Evolutionary conservation across 495 filamentous ascomycete species (phyloP).

Genomic region (Aspergillus cavernicola): DNA sequence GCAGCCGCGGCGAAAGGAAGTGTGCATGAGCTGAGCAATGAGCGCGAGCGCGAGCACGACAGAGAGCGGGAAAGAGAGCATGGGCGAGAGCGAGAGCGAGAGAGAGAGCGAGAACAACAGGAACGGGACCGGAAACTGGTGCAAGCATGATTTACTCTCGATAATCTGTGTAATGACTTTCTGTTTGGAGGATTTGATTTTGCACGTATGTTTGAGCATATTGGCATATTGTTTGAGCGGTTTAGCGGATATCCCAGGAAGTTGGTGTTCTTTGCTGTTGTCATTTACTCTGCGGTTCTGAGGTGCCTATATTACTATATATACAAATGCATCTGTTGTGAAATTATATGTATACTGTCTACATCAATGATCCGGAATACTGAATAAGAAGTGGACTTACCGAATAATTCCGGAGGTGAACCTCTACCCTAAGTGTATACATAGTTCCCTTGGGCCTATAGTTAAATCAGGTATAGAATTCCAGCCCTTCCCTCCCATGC

Average conservation of each 20-base stretch:
- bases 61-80: conserved; percentile 21
- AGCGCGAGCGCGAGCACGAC: conserved; percentile 20
- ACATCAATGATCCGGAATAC: too few relatives aligned
- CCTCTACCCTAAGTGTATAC: too few relatives aligned
- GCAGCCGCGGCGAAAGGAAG: conserved; percentile 34
- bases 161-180: conserved; percentile 6
- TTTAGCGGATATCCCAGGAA: conserved; percentile 27
- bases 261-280: conserved; percentile 20
- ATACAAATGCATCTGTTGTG: too few relatives aligned
- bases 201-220: conserved; percentile 5
- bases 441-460: too few relatives aligned
- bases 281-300: too few relatives aligned
- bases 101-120: conserved; percentile 16
- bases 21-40: conserved; percentile 17
- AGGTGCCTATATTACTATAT: too few relatives aligned
- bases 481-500: too few relatives aligned
- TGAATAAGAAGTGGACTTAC: too few relatives aligned
- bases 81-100: conserved; percentile 31
- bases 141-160: conserved; percentile 16
- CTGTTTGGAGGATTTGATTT: not conserved
- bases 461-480: too few relatives aligned
- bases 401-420: too few relatives aligned
- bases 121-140: conserved; percentile 27
- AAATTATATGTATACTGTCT: too few relatives aligned
- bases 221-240: conserved; percentile 18